phyloP scores from a whole-genome alignment of 208 protist genomes.

The Acanthamoeba sp. region DNA sequence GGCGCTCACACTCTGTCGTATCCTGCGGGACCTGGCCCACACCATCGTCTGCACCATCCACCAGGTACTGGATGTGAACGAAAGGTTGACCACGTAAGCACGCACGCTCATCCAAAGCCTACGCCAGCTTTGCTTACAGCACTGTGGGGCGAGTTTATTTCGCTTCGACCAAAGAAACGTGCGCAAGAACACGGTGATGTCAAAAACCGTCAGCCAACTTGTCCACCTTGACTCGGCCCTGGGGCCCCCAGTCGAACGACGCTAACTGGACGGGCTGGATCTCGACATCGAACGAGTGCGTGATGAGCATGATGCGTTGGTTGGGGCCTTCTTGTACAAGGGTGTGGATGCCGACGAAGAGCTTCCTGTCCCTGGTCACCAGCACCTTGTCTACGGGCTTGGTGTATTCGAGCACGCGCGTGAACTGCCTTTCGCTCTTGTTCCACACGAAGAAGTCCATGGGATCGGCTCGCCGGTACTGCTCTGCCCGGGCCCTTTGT shows the following conservation, averaged over 20 bases:
- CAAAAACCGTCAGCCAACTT: background rate
- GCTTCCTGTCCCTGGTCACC: background rate
- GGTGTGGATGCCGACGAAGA: background rate
- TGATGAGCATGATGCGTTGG: background rate
- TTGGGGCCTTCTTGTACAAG: background rate
- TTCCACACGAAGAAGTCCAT: conserved; percentile 15
- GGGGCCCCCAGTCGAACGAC: background rate
- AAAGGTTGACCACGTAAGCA: too few species aligned
- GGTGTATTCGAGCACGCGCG: background rate
- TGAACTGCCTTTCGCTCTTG: background rate
- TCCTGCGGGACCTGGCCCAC: conserved; percentile 64
- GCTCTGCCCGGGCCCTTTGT: background rate
- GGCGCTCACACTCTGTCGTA: background rate
- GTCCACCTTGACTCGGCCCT: background rate
- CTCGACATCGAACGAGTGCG: background rate
- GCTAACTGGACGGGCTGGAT: background rate
- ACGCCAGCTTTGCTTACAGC: too few species aligned
- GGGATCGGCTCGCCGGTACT: conserved; percentile 3
- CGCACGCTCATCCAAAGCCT: too few species aligned
- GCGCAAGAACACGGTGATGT: too few species aligned
- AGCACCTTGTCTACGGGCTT: background rate
- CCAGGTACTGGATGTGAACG: too few species aligned
- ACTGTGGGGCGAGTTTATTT: too few species aligned
- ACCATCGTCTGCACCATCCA: conserved; percentile 75
- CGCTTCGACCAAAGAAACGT: too few species aligned